These are phyloP conservation scores for Yamadazyma atlantica DNA, from an alignment of 1,139 yeast genomes.

Conservation along the genomic window DNA sequence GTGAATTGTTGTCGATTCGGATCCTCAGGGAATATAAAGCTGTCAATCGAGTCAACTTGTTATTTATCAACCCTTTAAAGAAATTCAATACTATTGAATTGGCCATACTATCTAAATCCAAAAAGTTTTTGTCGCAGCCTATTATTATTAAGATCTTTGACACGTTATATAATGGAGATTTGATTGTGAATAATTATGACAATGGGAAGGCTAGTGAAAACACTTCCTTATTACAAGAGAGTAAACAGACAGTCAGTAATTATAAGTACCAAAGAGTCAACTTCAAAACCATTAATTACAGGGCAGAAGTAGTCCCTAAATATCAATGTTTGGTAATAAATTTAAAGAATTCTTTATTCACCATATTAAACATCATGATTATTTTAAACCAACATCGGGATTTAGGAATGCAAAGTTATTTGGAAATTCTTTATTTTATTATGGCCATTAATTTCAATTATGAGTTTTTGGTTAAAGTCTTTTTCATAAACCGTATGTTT, in stretches of 20 bases:
- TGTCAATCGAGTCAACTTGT: constrained; percentile 42
- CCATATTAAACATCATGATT: constrained; percentile 32
- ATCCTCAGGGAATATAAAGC: constrained; percentile 51
- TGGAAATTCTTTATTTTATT: constrained; percentile 33
- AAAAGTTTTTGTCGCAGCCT: constrained; percentile 57
- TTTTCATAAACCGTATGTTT: constrained; percentile 42
- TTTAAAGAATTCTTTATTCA: constrained; percentile 32
- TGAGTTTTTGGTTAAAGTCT: constrained; percentile 39
- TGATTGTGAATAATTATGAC: constrained; percentile 22
- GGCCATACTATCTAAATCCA: constrained; percentile 54
- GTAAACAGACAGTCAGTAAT: constrained; percentile 24
- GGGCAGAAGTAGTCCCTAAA: constrained; percentile 42
- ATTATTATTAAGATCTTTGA: constrained; percentile 50
- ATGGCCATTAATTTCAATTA: constrained; percentile 37
- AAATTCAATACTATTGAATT: constrained; percentile 53
- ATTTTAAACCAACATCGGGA: constrained; percentile 27
- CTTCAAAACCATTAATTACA: constrained; percentile 26
- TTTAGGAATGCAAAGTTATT: constrained; percentile 7
- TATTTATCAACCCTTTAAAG: constrained; percentile 39
- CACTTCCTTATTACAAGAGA: constrained; percentile 20
- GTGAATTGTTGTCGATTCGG: constrained; percentile 56
- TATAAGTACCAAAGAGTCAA: constrained; percentile 34
- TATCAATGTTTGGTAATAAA: constrained; percentile 45
- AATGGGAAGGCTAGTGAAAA: constrained; percentile 32
- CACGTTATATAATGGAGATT: constrained; percentile 55